phyloP scores from a whole-genome alignment of 2,329 filamentous ascomycete species.

The Claviceps arundinis region DNA sequence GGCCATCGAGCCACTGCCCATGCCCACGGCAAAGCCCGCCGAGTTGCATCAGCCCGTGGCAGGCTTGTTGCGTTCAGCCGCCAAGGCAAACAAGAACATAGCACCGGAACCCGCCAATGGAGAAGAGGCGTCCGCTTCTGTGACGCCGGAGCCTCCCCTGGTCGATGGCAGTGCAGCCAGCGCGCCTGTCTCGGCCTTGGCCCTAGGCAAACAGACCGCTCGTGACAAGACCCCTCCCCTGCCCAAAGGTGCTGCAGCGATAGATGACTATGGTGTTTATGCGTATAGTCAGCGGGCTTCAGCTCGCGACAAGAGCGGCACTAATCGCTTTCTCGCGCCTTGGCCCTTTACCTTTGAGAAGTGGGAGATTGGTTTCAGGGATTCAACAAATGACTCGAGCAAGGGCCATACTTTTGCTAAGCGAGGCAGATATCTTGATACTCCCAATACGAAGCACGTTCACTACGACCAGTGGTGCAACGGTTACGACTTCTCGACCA shows the following conservation, averaged over 20 bases:
- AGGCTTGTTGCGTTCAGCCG: constrained; percentile 26
- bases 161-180: constrained; percentile 15
- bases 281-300: constrained; percentile 27
- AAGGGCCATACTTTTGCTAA: constrained; percentile 39
- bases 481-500: constrained; percentile 37
- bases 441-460: constrained; percentile 38
- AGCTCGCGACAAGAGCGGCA: constrained; percentile 29
- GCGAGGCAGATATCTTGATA: constrained; percentile 39
- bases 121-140: constrained; percentile 23
- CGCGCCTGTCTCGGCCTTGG: constrained; percentile 10
- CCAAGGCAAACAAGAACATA: constrained; percentile 19
- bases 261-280: constrained; percentile 40
- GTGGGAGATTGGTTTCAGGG: constrained; percentile 45
- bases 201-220: constrained; percentile 17
- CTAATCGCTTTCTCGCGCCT: constrained; percentile 39
- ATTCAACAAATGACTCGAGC: constrained; percentile 41
- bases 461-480: constrained; percentile 41
- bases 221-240: constrained; percentile 25
- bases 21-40: constrained; percentile 10
- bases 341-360: constrained; percentile 33
- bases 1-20: constrained; percentile 12
- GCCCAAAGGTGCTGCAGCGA: constrained; percentile 27
- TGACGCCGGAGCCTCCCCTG: constrained; percentile 21
- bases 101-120: constrained; percentile 19
- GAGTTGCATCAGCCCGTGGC: constrained; percentile 15